phyloP scores from a whole-genome alignment of 2,329 filamentous ascomycete species.

The Alternaria novae-zelandiae region DNA sequence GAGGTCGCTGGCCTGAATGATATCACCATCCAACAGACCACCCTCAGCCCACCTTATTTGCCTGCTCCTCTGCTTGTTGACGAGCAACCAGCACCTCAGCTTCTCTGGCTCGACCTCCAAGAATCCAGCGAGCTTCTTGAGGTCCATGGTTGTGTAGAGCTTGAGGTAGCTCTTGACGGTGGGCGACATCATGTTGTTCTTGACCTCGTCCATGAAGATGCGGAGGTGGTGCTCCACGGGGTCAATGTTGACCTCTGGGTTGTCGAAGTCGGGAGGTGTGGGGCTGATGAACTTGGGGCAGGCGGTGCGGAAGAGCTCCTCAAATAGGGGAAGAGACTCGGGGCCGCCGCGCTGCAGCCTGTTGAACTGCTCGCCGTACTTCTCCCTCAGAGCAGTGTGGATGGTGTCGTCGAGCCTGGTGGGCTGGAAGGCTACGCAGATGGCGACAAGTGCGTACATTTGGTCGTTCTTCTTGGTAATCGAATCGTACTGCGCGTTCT shows the following conservation, averaged over 20 bases:
- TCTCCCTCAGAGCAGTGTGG: constrained; percentile 96
- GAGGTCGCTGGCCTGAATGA: constrained; percentile 90
- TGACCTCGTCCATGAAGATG: constrained; percentile 99
- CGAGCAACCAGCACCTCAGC: constrained; percentile 88
- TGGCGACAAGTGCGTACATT: constrained; percentile 99
- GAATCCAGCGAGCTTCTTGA: constrained; percentile 97
- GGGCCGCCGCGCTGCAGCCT: constrained; percentile 96
- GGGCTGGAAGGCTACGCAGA: constrained; percentile 97
- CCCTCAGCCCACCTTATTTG: constrained; percentile 94
- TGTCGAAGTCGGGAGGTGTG: constrained; percentile 95
- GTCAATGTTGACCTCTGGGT: constrained; percentile 93
- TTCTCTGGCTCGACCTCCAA: constrained; percentile 96
- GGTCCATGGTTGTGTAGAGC: constrained; percentile 99
- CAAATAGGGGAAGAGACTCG: constrained; percentile 93
- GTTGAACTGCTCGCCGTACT: constrained; percentile 98
- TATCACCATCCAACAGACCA: constrained; percentile 87
- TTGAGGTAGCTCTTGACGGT: constrained; percentile 98
- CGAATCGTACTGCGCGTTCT: constrained; percentile 96
- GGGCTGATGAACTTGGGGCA: constrained; percentile 99
- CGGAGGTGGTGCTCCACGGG: constrained; percentile 95
- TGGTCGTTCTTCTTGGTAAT: constrained; percentile 99
- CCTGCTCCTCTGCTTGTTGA: constrained; percentile 98
- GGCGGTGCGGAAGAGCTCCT: constrained; percentile 96
- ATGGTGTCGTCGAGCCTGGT: constrained; percentile 98
- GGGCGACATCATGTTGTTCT: constrained; percentile 98